These are phyloP conservation scores for Psilocybe cyanescens DNA, from an alignment of 768 basidiomycete genomes.

Conservation along the genomic window DNA sequence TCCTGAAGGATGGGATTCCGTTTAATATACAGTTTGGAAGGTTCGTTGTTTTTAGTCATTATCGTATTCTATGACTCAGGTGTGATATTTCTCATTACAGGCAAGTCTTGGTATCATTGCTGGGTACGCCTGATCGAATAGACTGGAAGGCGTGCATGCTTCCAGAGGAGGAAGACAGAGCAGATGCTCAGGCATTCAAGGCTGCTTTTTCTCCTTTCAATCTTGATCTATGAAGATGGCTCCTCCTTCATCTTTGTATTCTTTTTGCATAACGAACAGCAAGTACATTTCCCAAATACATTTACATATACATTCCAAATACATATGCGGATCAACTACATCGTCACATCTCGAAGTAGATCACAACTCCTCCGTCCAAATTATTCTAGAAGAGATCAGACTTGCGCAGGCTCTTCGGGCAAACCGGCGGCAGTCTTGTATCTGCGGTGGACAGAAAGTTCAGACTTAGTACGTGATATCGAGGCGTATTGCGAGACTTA, in stretches of 20 bases:
- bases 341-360: not conserved
- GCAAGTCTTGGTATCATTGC: slow-evolving; percentile 77
- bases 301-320: not conserved
- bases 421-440: slow-evolving; percentile 29
- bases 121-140: slow-evolving; percentile 75
- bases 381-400: slow-evolving; percentile 12
- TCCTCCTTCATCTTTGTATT: not conserved
- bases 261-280: not conserved
- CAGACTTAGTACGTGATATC: not conserved
- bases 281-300: not conserved
- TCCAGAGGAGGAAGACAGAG: slow-evolving; percentile 83
- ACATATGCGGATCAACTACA: not conserved
- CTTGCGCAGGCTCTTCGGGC: slow-evolving; percentile 22
- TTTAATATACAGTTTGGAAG: slow-evolving; percentile 95
- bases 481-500: slow-evolving; percentile 28
- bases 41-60: slow-evolving; percentile 46
- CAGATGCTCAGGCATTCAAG: slow-evolving; percentile 86
- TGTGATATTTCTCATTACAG: slow-evolving; percentile 41
- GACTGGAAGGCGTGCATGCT: slow-evolving; percentile 94
- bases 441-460: slow-evolving; percentile 20
- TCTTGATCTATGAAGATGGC: slow-evolving; percentile 37
- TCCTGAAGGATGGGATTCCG: slow-evolving; percentile 74
- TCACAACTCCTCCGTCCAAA: not conserved
- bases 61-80: not conserved
- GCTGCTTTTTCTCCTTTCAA: slow-evolving; percentile 78